Evolutionary conservation across 768 basidiomycete genomes (phyloP).

Genomic region (Kwoniella dejecticola): DNA sequence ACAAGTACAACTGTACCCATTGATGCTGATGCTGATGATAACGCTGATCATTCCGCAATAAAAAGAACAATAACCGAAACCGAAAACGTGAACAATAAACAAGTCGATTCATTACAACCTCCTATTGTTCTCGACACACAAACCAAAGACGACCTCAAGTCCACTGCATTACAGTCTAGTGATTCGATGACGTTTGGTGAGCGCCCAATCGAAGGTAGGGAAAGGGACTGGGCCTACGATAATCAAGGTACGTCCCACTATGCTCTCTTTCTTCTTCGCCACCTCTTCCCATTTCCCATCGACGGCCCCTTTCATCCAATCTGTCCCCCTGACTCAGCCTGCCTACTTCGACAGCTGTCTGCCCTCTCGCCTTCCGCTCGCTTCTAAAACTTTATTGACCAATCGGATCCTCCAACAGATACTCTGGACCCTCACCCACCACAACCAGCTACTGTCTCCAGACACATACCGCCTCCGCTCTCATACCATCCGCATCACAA

Average conservation of each 20-base stretch:
- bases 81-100: background rate
- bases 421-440: slow-evolving; percentile 10
- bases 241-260: slow-evolving; percentile 17
- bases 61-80: slow-evolving; percentile 14
- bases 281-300: background rate
- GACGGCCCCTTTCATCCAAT: slow-evolving; percentile 5
- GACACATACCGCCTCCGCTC: slow-evolving; percentile 7
- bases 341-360: no score
- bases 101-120: background rate
- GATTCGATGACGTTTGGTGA: slow-evolving; percentile 18
- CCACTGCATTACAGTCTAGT: background rate
- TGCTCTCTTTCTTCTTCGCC: background rate
- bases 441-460: background rate
- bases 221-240: slow-evolving; percentile 22
- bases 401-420: background rate
- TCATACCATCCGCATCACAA: slow-evolving; percentile 19
- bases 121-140: slow-evolving; percentile 13
- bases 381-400: no score
- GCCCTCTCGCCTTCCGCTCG: no score
- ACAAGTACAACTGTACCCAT: background rate
- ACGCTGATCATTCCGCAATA: background rate
- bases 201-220: background rate
- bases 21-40: background rate
- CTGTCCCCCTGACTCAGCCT: background rate
- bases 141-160: background rate